Evolutionary conservation across 495 filamentous ascomycete genomes (phyloP), one percentile per base, ranked within the genome.

Genomic region (Sabuloglossum arenarium): DNA sequence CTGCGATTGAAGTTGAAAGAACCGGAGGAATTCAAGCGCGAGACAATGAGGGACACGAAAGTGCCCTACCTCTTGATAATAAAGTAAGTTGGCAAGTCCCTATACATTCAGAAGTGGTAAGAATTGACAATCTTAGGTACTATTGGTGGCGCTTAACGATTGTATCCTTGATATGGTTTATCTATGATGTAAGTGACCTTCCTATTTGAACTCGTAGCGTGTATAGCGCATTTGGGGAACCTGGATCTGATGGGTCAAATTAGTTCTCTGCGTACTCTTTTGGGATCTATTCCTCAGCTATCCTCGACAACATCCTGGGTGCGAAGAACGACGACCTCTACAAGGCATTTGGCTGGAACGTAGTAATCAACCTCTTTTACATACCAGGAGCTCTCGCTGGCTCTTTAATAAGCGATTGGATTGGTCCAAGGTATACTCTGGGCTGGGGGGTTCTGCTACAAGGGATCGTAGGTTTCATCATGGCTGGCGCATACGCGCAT

Each of bases 141-240:
- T 87, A 84, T 71, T 74, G 74, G 65, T 72, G 66, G 55, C 69
- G 78, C n/a, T 68, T 94, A 50, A 59, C 75, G 4, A 68, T 85
- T 14, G 84, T 94, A 47, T 82, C 77, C 55, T 58, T 84, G 25
- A 88, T 96, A 65, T 96, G 89, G 89, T 94, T 93, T 68, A 76
- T 93, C 61, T 95, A 94, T 64, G 85, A 95, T 56, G 70, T 77
- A 53, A 67, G 72, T 53, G 19, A 54, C 51, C 27, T n/a, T 51
- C 29, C 6, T 10, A 10, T 6, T 3, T 11, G 47, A 27, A 27
- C n/a, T n/a, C n/a, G n/a, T n/a, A n/a, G n/a, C n/a, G n/a, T n/a
- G n/a, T n/a, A n/a, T n/a, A n/a, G n/a, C n/a, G 46, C 19, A 27
- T 50, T 21, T 27, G 8, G 14, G 4, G 32, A 29, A 32, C 5